These are phyloP conservation scores for Aspergillus bridgeri DNA, from an alignment of 495 filamentous ascomycete species.

Conservation along the genomic window DNA sequence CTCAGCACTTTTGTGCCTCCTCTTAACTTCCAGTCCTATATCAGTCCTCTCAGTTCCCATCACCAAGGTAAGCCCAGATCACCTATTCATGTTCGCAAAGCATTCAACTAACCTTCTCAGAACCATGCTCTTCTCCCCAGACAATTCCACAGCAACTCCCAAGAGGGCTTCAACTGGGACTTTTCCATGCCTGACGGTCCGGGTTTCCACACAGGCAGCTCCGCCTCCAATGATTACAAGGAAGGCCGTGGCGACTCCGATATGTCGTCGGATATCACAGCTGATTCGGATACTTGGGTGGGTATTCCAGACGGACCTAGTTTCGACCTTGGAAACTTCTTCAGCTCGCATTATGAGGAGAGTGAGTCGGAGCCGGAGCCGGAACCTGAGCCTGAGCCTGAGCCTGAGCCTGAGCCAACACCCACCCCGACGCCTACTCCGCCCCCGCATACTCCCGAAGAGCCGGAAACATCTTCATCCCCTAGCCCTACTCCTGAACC, in stretches of 20 bases:
- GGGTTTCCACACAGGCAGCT: slow-evolving; percentile 17
- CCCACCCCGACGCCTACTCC: slow-evolving; percentile 12
- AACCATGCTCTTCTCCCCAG: slow-evolving; percentile 7
- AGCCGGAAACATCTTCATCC: slow-evolving; percentile 3
- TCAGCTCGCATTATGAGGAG: slow-evolving; percentile 18
- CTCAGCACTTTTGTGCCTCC: slow-evolving; percentile 34
- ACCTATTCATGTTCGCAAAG: neutral
- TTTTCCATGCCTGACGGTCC: slow-evolving; percentile 31
- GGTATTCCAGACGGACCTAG: slow-evolving; percentile 26
- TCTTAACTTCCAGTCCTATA: slow-evolving; percentile 33
- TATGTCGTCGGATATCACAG: neutral
- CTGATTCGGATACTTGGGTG: neutral
- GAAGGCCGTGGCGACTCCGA: slow-evolving; percentile 5
- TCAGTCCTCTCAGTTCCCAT: slow-evolving; percentile 33
- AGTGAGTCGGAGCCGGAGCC: slow-evolving; percentile 7
- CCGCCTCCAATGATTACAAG: slow-evolving; percentile 16
- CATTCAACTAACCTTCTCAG: neutral
- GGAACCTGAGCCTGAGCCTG: slow-evolving; percentile 7
- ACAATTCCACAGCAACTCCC: slow-evolving; percentile 23
- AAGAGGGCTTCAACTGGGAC: slow-evolving; percentile 26
- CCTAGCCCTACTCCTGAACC: slow-evolving; percentile 8
- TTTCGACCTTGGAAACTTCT: slow-evolving; percentile 15
- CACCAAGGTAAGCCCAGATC: slow-evolving; percentile 7
- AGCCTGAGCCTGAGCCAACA: slow-evolving; percentile 18
- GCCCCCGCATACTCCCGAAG: slow-evolving; percentile 11